Conservation (phyloP, 371 early-diverging fungal genomes). For the Dichotomocladium elegans region DNA sequence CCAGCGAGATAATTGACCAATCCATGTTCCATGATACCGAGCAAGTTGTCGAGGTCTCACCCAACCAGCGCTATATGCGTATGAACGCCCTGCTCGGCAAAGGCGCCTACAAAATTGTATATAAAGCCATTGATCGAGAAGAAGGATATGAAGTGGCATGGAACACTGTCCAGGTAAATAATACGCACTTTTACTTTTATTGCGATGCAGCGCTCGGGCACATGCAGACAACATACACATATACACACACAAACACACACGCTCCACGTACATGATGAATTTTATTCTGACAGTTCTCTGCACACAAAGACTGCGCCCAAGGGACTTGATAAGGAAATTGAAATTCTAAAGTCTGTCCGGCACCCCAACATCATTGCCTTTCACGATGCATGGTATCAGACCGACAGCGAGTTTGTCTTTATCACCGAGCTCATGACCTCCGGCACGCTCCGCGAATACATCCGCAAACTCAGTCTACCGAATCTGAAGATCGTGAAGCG, state of each 20-base stretch:
- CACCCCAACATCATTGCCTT: constrained; percentile 76
- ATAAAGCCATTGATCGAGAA: constrained; percentile 76
- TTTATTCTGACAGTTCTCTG: constrained; percentile 81
- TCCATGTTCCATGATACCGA: constrained; percentile 37
- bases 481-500: constrained; percentile 63
- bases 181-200: too few species aligned
- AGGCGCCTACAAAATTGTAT: constrained; percentile 80
- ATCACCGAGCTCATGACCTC: constrained; percentile 87
- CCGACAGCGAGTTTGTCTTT: constrained; percentile 60
- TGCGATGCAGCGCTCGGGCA: too few species aligned
- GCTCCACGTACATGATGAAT: too few species aligned
- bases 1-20: constrained; percentile 43
- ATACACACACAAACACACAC: too few species aligned
- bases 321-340: constrained; percentile 65
- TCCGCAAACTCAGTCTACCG: constrained; percentile 54
- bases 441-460: constrained; percentile 64
- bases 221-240: too few species aligned
- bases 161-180: constrained; percentile 57
- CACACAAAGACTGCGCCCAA: constrained; percentile 69
- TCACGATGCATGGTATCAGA: constrained; percentile 68
- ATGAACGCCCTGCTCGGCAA: constrained; percentile 43
- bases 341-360: constrained; percentile 65
- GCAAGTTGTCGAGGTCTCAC: constrained; percentile 42
- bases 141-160: constrained; percentile 86
- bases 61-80: constrained; percentile 37